Conservation (phyloP, 1,284 basidiomycete species). For the Ganoderma sinense region DNA sequence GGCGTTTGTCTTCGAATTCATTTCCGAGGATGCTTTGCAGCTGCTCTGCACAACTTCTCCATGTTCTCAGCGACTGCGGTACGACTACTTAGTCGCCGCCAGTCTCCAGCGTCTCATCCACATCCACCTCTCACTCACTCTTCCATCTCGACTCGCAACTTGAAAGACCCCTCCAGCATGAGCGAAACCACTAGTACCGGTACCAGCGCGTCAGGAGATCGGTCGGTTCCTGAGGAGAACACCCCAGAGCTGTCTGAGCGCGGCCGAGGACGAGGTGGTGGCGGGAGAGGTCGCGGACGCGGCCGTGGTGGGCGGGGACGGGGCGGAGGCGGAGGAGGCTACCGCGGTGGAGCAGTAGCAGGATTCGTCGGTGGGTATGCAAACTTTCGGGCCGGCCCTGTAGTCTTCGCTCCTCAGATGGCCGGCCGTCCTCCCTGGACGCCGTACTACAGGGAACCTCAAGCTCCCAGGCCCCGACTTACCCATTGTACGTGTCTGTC, state of each 20-base stretch:
- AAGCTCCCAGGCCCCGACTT: conserved; percentile 29
- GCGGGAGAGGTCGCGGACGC: conserved; percentile 8
- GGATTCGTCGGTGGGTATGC: not conserved
- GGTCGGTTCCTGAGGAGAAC: no score
- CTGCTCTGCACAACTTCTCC: not conserved
- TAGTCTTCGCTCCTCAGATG: no score
- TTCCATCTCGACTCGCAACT: not conserved
- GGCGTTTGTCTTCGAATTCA: no score
- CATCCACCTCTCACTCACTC: not conserved
- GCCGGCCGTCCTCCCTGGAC: no score
- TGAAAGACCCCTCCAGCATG: not conserved
- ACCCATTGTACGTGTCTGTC: conserved; percentile 37
- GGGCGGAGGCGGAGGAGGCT: not conserved
- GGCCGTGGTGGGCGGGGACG: conserved; percentile 5
- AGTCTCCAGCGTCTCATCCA: not conserved
- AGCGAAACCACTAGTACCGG: not conserved
- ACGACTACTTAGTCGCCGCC: not conserved
- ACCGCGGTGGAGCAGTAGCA: conserved; percentile 6
- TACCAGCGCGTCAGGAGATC: not conserved
- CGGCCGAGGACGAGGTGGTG: conserved; percentile 12
- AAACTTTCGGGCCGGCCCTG: no score
- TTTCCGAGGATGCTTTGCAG: not conserved
- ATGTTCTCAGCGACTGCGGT: not conserved
- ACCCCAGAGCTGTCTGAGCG: not conserved
- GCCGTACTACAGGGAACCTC: conserved; percentile 2